phyloP scores from a whole-genome alignment of 2,329 filamentous ascomycete genomes.

The Microcyclospora pomicola region DNA sequence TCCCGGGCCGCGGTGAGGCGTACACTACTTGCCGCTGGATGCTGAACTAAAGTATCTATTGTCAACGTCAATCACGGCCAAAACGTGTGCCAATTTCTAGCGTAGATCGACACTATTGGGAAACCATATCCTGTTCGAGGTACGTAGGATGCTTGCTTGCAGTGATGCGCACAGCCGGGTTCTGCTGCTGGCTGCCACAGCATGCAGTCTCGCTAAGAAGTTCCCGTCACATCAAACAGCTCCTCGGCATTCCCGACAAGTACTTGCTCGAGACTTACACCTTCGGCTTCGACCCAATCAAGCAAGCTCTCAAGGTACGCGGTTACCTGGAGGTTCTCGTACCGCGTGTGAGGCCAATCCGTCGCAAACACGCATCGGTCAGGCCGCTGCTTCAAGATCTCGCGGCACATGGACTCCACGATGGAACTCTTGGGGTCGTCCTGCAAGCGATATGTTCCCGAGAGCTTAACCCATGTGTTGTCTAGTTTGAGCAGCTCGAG shows the following conservation, averaged over 20 bases:
- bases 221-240: slow-evolving; percentile 22
- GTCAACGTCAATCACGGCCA: too few species aligned
- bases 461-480: slow-evolving; percentile 44
- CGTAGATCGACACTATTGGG: too few species aligned
- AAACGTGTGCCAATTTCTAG: too few species aligned
- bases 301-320: slow-evolving; percentile 42
- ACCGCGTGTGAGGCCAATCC: slow-evolving; percentile 53
- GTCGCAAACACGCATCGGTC: slow-evolving; percentile 43
- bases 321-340: slow-evolving; percentile 41
- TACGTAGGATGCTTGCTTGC: too few species aligned
- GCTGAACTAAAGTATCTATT: too few species aligned
- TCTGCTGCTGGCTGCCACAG: too few species aligned
- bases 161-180: too few species aligned
- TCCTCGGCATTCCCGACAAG: slow-evolving; percentile 44
- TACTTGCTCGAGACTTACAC: slow-evolving; percentile 34
- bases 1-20: too few species aligned
- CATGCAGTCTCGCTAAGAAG: too few species aligned
- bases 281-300: slow-evolving; percentile 37
- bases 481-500: slow-evolving; percentile 34
- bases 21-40: too few species aligned
- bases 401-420: slow-evolving; percentile 35
- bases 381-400: slow-evolving; percentile 34
- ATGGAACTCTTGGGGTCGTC: slow-evolving; percentile 31
- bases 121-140: too few species aligned
- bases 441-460: slow-evolving; percentile 44